Conservation (phyloP, 805 yeast species). For the Myxozyma melibiosi region DNA sequence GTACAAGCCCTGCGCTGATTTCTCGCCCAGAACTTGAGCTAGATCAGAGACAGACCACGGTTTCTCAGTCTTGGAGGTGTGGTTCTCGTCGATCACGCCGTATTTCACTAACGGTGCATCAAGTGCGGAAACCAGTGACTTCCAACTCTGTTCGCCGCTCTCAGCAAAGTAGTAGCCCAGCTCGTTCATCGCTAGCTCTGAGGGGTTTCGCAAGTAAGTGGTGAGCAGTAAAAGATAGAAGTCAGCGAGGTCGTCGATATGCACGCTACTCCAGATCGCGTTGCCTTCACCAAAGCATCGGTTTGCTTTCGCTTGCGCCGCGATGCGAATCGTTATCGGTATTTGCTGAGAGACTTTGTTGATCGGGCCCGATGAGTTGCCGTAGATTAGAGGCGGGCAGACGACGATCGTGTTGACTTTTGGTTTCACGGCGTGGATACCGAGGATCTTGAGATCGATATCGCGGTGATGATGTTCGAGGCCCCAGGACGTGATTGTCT, state of each 20-base stretch:
- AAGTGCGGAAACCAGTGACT: slow-evolving; percentile 37
- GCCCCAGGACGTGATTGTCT: slow-evolving; percentile 39
- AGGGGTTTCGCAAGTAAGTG: slow-evolving; percentile 35
- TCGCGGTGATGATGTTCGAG: slow-evolving; percentile 43
- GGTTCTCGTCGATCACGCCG: slow-evolving; percentile 11
- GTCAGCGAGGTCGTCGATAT: slow-evolving; percentile 43
- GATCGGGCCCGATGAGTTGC: slow-evolving; percentile 43
- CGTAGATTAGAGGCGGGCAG: slow-evolving; percentile 45
- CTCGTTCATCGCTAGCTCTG: slow-evolving; percentile 39
- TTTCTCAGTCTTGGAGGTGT: slow-evolving; percentile 5
- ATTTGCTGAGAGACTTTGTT: slow-evolving; percentile 41
- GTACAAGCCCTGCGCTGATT: neutral
- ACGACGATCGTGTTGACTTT: slow-evolving; percentile 41
- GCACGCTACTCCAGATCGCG: slow-evolving; percentile 45
- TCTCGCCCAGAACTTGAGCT: neutral
- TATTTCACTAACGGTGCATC: slow-evolving; percentile 35
- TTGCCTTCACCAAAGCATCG: slow-evolving; percentile 42
- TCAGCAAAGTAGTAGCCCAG: slow-evolving; percentile 47
- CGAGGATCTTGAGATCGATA: slow-evolving; percentile 42
- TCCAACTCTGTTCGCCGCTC: slow-evolving; percentile 42
- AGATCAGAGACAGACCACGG: slow-evolving; percentile 5
- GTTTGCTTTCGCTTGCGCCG: slow-evolving; percentile 35
- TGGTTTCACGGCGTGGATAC: slow-evolving; percentile 42
- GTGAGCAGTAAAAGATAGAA: slow-evolving; percentile 40
- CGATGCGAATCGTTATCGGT: slow-evolving; percentile 38